Evolutionary conservation across 2,329 filamentous ascomycete genomes (phyloP).

Genomic region (Epichloe bromicola): DNA sequence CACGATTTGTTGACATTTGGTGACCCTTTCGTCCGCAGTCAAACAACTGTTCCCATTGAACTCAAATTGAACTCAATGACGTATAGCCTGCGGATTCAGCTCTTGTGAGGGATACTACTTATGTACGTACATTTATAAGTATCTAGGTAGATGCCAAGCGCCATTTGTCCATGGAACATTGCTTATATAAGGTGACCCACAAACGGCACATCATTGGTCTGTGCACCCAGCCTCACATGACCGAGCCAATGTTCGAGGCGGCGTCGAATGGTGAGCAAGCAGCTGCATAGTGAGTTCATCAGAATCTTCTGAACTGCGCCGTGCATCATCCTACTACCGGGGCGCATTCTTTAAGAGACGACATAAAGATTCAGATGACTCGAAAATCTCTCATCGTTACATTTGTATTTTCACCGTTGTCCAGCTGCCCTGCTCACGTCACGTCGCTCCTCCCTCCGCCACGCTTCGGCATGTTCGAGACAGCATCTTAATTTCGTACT

Average conservation of each 20-base stretch:
- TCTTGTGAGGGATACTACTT: neutral
- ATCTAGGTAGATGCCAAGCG: neutral
- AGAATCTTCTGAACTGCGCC: neutral
- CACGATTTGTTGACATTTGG: too few relatives aligned
- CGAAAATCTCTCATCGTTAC: neutral
- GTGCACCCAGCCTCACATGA: constrained; percentile 21
- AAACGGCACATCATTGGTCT: constrained; percentile 9
- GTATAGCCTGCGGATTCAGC: neutral
- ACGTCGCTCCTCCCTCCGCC: constrained; percentile 1
- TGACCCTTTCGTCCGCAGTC: neutral
- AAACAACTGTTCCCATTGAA: too few relatives aligned
- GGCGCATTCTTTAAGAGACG: neutral
- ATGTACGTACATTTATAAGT: too few relatives aligned
- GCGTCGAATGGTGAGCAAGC: neutral
- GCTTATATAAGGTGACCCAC: constrained; percentile 3
- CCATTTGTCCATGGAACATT: neutral
- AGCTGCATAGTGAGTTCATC: neutral
- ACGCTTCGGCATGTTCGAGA: constrained; percentile 1
- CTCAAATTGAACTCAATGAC: neutral
- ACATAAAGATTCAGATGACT: neutral
- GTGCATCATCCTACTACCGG: constrained; percentile 1
- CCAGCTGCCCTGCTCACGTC: neutral
- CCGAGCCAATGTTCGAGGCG: constrained; percentile 10
- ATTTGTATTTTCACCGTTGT: neutral
- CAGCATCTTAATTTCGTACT: neutral